Base-by-base conservation (phyloP, 148 eudicot genomes). In the Chenopodium berlandieri region DNA sequence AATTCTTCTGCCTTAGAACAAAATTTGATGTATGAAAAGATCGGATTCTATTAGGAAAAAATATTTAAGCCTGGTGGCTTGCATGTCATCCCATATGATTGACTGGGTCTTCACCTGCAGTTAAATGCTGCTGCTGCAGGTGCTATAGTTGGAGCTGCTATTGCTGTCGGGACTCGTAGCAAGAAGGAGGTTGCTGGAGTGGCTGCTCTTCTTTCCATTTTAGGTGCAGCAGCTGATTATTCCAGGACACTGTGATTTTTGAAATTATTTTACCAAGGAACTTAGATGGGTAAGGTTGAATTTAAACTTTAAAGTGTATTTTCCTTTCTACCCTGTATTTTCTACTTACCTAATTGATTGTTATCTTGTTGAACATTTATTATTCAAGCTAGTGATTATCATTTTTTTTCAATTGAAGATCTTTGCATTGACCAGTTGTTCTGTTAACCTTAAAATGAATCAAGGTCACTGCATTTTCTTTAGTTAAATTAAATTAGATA, bases 111-210 rank as follows among this genome's bases (percentile, higher is more conserved):
- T 34, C n/a, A 46, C 64, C 19, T 83, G 78, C 85, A 93, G 97
- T 78, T 93, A 56, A 95, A 93, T 85, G 89, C 92, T 32, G 86
- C 91, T 67, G 78, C 89, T 50, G 98, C 94, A 1, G 97, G 98
- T 48, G 94, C 87, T 63, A 83, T 92, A 67, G 96, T 95, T n/a
- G 98, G 98, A 22, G 94, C 92, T 40, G 89, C 92, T 77, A 68
- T 90, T 71, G 94, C 93, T 82, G 91, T 85, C 65, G 87, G 94
- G 50, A 83, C 92, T 56, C 92, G 91, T 46, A 91, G 87, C 82
- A 85, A 89, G 90, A 95, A 91, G 85, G 93, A 95, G 83, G 87
- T 95, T 70, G 91, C 85, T 65, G 94, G 86, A 44, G 72, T 88
- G 87, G 89, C 96, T 82, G 91, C 92, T 80, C 84, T 91, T 77